Evolutionary conservation across 495 filamentous ascomycete species (phyloP).

Genomic region (Choiromyces venosus): DNA sequence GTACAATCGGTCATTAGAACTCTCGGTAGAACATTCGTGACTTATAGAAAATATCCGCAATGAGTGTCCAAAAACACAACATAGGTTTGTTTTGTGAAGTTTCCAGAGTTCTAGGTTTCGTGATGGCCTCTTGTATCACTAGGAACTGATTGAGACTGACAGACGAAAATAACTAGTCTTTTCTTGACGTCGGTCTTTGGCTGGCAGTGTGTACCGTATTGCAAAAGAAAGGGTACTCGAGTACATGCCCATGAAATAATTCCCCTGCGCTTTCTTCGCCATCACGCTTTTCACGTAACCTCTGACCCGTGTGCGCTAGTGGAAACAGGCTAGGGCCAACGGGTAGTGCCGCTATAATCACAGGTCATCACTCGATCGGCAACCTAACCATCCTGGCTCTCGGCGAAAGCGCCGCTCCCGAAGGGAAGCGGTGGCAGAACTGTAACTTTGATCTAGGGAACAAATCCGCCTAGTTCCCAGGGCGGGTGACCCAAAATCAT

Average conservation of each 20-base stretch:
- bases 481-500: neutral
- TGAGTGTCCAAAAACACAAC: neutral
- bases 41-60: neutral
- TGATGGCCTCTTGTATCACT: neutral
- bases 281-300: neutral
- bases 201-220: neutral
- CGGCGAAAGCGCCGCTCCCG: neutral
- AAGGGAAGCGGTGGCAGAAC: neutral
- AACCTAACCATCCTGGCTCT: neutral
- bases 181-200: neutral
- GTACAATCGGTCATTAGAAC: neutral
- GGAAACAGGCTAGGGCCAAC: neutral
- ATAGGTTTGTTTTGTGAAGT: neutral
- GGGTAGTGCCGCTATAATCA: neutral
- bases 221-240: no score
- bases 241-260: neutral
- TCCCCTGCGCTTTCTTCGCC: neutral
- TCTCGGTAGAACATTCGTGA: neutral
- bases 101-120: neutral
- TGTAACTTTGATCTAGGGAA: neutral
- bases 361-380: neutral
- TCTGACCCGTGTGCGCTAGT: no score
- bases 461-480: neutral
- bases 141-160: neutral
- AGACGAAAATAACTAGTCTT: neutral